Conservation (phyloP, 257 asterid species). For the Nicotiana otophora region DNA sequence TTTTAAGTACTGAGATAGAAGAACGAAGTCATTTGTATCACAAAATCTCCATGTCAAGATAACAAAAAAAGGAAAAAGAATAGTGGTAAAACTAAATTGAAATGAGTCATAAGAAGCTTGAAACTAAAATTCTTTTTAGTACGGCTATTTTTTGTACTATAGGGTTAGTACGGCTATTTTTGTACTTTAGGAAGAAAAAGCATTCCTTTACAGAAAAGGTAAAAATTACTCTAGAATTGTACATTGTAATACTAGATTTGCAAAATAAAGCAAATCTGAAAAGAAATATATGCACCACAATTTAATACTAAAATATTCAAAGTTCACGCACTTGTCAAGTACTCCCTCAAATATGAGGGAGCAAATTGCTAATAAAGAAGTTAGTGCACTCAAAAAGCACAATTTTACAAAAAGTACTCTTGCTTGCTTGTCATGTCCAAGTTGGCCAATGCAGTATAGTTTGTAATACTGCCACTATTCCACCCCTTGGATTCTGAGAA, state of each 20-base stretch:
- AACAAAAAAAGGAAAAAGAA: not conserved
- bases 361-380: constrained; percentile 6
- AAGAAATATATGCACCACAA: not conserved
- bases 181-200: not conserved
- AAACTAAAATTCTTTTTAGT: not conserved
- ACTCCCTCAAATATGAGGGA: constrained; percentile 16
- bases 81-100: constrained; percentile 1
- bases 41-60: not conserved
- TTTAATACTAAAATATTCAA: not conserved
- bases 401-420: not conserved
- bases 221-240: not conserved
- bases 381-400: not conserved
- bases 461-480: constrained; percentile 11
- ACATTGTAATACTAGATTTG: not conserved
- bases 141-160: not conserved
- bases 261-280: not conserved
- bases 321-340: constrained; percentile 13
- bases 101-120: not conserved
- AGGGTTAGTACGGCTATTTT: not conserved
- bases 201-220: not conserved
- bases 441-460: not conserved
- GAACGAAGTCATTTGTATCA: not conserved
- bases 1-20: not conserved
- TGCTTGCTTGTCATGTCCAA: constrained; percentile 1
- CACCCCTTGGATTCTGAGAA: constrained; percentile 32